Percentiles rank a stretch among this genome's conserved stretches.
phyloP scores from a whole-genome alignment of 2,329 filamentous ascomycete genomes.

The Colletotrichum plurivorum region DNA sequence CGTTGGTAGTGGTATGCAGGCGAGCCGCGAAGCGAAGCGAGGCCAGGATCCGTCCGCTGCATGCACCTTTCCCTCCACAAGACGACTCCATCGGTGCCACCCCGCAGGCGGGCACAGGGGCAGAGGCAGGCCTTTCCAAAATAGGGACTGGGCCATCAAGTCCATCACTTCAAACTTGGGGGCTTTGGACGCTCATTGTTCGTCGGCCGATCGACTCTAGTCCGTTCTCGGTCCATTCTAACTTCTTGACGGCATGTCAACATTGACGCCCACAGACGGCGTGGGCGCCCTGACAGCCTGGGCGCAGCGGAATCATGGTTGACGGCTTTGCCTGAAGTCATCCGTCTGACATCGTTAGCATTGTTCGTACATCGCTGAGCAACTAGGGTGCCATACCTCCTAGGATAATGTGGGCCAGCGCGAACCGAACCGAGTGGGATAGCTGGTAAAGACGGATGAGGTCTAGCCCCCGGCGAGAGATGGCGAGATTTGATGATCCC shows the following conservation, averaged over 20 bases:
- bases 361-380: too few relatives aligned
- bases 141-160: not conserved
- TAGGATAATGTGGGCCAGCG: too few relatives aligned
- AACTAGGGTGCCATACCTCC: too few relatives aligned
- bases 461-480: too few relatives aligned
- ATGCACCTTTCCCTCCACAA: conserved; percentile 8
- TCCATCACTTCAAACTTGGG: too few relatives aligned
- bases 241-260: not conserved
- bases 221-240: conserved; percentile 1
- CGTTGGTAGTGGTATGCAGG: not conserved
- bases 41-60: conserved; percentile 22
- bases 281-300: not conserved
- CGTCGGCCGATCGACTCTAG: not conserved
- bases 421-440: too few relatives aligned
- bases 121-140: not conserved
- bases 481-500: too few relatives aligned
- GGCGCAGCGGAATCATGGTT: too few relatives aligned
- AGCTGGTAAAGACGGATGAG: too few relatives aligned
- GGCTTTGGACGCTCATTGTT: too few relatives aligned
- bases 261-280: not conserved
- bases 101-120: conserved; percentile 1
- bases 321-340: not conserved
- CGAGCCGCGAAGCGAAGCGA: conserved; percentile 24
- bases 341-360: too few relatives aligned
- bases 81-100: not conserved